phyloP scores from a whole-genome alignment of 805 yeast species.

The Yarrowia yakushimensis region DNA sequence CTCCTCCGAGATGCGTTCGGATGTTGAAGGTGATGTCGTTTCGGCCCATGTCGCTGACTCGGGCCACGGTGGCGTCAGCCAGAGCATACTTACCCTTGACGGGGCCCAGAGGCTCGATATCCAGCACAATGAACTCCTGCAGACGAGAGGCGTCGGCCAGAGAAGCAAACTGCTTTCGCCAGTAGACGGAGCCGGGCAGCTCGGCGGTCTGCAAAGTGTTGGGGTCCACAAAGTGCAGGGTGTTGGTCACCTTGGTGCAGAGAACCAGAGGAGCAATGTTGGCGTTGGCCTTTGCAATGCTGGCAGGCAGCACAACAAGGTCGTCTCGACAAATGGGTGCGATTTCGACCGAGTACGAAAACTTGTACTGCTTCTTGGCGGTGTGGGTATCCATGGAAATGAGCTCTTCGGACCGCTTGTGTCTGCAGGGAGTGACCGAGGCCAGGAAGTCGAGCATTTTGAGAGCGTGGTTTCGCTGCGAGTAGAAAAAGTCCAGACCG shows the following conservation, averaged over 20 bases:
- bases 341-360: conserved; percentile 83
- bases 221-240: conserved; percentile 79
- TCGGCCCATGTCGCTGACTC: conserved; percentile 75
- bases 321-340: conserved; percentile 95
- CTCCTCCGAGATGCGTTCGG: conserved; percentile 84
- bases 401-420: conserved; percentile 81
- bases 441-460: conserved; percentile 86
- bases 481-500: conserved; percentile 87
- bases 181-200: conserved; percentile 62
- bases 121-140: conserved; percentile 79
- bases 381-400: conserved; percentile 86
- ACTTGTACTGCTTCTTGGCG: conserved; percentile 81
- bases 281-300: conserved; percentile 76
- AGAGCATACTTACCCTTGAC: conserved; percentile 71
- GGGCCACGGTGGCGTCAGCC: conserved; percentile 81
- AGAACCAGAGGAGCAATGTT: conserved; percentile 74
- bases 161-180: conserved; percentile 75
- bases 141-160: conserved; percentile 62
- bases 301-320: conserved; percentile 77
- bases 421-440: conserved; percentile 76
- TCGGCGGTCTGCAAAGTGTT: conserved; percentile 75
- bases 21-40: conserved; percentile 74
- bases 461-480: conserved; percentile 83
- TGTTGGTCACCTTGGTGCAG: conserved; percentile 75
- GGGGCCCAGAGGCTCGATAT: conserved; percentile 86